phyloP scores from a whole-genome alignment of 768 basidiomycete species.

The Postia placenta region DNA sequence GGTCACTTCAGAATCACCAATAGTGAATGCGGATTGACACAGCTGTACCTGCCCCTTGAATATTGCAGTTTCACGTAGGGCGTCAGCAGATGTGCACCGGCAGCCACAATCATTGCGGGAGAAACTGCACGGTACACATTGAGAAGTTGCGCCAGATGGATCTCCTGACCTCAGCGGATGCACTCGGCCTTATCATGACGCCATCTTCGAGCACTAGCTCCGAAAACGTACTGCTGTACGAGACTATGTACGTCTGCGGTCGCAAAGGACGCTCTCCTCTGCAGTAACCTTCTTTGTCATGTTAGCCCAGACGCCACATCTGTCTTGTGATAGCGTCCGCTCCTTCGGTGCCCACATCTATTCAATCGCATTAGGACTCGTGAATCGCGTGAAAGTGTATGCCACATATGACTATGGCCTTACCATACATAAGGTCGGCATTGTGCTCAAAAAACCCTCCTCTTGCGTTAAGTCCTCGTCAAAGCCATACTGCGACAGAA shows the following conservation, averaged over 20 bases:
- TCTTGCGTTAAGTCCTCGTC: no score
- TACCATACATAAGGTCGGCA: neutral
- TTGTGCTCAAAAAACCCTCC: no score
- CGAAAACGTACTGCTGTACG: neutral
- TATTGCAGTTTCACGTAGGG: no score
- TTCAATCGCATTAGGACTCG: neutral
- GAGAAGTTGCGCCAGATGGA: no score
- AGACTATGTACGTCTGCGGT: neutral
- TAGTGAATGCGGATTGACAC: no score
- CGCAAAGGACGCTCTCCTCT: neutral
- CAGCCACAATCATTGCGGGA: neutral
- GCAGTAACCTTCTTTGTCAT: neutral
- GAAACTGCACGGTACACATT: no score
- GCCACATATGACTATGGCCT: neutral
- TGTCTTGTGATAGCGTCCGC: neutral
- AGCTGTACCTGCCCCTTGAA: no score
- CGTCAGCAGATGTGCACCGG: neutral
- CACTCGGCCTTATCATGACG: slow-evolving; percentile 1
- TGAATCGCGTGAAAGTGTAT: neutral
- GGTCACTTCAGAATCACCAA: no score
- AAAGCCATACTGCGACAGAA: no score
- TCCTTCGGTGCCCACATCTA: neutral
- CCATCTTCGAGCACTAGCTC: neutral
- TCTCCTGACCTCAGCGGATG: neutral
- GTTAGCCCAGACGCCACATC: neutral